Evolutionary conservation across 2,329 filamentous ascomycete genomes (phyloP), one percentile per base, ranked within the genome.

Genomic region (Stagonosporopsis chrysanthemi): DNA sequence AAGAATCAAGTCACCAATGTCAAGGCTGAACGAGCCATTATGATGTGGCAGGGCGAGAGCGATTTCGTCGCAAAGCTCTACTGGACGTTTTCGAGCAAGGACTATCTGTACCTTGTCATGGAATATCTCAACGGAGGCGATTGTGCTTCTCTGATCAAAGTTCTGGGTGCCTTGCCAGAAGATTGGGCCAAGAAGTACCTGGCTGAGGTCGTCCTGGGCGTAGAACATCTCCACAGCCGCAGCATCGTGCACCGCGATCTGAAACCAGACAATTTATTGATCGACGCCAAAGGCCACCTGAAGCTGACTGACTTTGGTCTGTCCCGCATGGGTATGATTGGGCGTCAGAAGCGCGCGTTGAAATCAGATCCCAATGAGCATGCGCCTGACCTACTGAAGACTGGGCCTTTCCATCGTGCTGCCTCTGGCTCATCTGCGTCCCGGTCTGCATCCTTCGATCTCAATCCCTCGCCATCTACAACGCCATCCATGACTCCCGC

Each of bases 1-100:
- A 99, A 99, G 79, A 99, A 99, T 75, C 95, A 99, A 75, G 93
- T 99, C 67, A 97, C 95, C 66, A 99, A 99, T 72, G 95, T 99
- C 71, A 98, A 99, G 78, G 95, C 96, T 8, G 95, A 99, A 78
- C 87, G 95, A 65, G 96, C 96, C 22, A 99, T 99, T 73, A 98
- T 99, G 95, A 99, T 99, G 95, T 98, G 95, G 91, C 95, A 99
- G 79, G 95, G 95, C 22, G 92, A 98, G 77, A 99, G 96, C 75
- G 95, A 99, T 58, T 99, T 99, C 75, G 95, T 99, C 56, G 95
- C 95, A 24, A 99, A 99, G 80, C 84, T 99, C 12, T 99, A 98
- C 79, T 99, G 96, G 96, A 99, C 95, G 0, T 99, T 99, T 72
- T 97, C 95, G 4, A 99, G 94, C 83, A 99, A 99, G 73, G 95